Percentiles rank a stretch among this genome's conserved stretches.
phyloP scores from a whole-genome alignment of 2,329 filamentous ascomycete genomes.

The Parastagonospora avenae region DNA sequence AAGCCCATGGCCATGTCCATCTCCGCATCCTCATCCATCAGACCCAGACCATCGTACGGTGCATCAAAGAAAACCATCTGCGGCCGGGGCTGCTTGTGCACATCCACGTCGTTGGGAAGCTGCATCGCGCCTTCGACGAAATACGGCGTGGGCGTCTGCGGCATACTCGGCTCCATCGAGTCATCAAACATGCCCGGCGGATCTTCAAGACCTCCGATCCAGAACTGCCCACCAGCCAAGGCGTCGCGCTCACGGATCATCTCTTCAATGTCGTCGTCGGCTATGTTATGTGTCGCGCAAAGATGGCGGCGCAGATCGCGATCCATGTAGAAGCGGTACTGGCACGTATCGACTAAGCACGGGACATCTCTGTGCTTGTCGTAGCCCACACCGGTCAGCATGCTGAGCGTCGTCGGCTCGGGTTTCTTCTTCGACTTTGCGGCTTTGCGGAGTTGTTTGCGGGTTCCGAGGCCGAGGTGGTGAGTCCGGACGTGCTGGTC shows the following conservation, averaged over 20 bases:
- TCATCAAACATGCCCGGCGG: slow-evolving; percentile 26
- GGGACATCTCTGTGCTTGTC: slow-evolving; percentile 55
- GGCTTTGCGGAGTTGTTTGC: slow-evolving; percentile 41
- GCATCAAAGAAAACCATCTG: slow-evolving; percentile 14
- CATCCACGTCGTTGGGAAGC: background rate
- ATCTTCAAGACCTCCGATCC: slow-evolving; percentile 49
- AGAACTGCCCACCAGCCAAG: slow-evolving; percentile 51
- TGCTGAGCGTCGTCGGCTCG: slow-evolving; percentile 42
- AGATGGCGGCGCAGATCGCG: slow-evolving; percentile 64
- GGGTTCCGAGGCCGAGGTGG: slow-evolving; percentile 68
- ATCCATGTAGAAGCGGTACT: slow-evolving; percentile 61
- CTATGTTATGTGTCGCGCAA: slow-evolving; percentile 51
- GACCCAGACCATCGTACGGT: slow-evolving; percentile 18
- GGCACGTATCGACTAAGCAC: slow-evolving; percentile 58
- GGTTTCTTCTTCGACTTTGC: slow-evolving; percentile 44
- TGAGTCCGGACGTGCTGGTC: slow-evolving; percentile 84
- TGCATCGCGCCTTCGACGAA: slow-evolving; percentile 15
- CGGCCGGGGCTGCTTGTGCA: slow-evolving; percentile 3
- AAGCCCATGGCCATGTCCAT: slow-evolving; percentile 34
- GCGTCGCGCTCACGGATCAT: slow-evolving; percentile 49
- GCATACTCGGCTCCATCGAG: slow-evolving; percentile 37
- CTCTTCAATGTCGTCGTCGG: slow-evolving; percentile 43
- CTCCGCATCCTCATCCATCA: slow-evolving; percentile 25
- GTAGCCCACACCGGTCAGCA: slow-evolving; percentile 64
- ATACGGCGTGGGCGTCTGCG: slow-evolving; percentile 38